Conservation (phyloP, 129 eudicot species). For the Sambucus nigra region DNA sequence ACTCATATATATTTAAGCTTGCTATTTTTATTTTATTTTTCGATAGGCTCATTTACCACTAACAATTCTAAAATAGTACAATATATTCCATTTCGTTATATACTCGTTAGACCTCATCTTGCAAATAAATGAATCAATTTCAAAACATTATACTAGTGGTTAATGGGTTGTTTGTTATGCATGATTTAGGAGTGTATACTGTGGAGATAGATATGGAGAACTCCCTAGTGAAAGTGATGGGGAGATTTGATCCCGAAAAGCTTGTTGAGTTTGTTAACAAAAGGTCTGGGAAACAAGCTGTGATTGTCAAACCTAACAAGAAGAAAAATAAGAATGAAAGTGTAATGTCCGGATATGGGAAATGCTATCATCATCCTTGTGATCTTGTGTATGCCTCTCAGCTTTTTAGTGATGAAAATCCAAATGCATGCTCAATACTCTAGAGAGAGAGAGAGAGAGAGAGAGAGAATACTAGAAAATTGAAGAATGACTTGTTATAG, state of each 20-base stretch:
- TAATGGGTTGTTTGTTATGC: no score
- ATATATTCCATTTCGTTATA: no score
- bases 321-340: slow-evolving; percentile 11
- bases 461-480: no score
- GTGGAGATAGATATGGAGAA: slow-evolving; percentile 46
- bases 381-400: slow-evolving; percentile 46
- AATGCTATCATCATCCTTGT: slow-evolving; percentile 12
- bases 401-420: slow-evolving; percentile 75
- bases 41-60: no score
- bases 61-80: no score
- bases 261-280: slow-evolving; percentile 41
- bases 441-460: no score
- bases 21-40: no score
- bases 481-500: no score
- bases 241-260: slow-evolving; percentile 43
- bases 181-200: slow-evolving; percentile 63
- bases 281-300: slow-evolving; percentile 41
- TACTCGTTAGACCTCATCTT: no score
- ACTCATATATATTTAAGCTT: no score
- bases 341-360: slow-evolving; percentile 3
- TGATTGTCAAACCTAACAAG: slow-evolving; percentile 23
- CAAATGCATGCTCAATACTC: slow-evolving; percentile 57
- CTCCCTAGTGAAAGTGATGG: slow-evolving; percentile 53
- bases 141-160: no score
- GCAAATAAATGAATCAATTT: no score